Evolutionary conservation across 441 rosid species (phyloP).

Genomic region (Adansonia grandidieri): DNA sequence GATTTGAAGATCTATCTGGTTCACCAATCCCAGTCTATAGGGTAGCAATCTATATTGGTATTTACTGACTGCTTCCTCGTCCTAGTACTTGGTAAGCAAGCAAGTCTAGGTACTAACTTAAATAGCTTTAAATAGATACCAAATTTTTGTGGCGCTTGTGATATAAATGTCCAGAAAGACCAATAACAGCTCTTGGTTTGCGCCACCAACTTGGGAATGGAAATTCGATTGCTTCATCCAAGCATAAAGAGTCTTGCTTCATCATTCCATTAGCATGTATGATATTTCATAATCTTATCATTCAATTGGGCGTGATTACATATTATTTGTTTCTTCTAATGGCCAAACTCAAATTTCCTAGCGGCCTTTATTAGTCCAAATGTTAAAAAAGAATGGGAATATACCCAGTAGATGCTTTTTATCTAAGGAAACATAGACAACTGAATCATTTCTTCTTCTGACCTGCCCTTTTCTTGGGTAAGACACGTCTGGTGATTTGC

Average conservation of each 20-base stretch:
- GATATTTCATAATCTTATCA: background rate
- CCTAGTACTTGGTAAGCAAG: background rate
- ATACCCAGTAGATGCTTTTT: background rate
- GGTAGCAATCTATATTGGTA: background rate
- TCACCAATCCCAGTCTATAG: background rate
- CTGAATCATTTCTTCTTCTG: constrained; percentile 8
- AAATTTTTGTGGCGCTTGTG: background rate
- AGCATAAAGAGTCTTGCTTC: background rate
- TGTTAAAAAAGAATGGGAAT: background rate
- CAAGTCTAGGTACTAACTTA: constrained; percentile 7
- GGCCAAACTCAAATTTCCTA: constrained; percentile 1
- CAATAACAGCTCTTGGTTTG: background rate
- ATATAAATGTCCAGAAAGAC: background rate
- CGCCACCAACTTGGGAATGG: background rate
- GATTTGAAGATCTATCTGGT: constrained; percentile 12
- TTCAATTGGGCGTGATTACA: background rate
- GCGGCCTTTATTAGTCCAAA: background rate
- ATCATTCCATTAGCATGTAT: constrained; percentile 9
- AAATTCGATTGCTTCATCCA: background rate
- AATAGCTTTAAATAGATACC: background rate
- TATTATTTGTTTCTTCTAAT: background rate
- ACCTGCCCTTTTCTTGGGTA: background rate
- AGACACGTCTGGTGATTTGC: background rate
- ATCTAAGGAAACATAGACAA: background rate
- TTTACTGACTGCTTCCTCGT: background rate